Percentiles rank a stretch among this genome's conserved stretches.
Conservation (phyloP, 2,329 filamentous ascomycete species). For the Exophiala aquamarina region DNA sequence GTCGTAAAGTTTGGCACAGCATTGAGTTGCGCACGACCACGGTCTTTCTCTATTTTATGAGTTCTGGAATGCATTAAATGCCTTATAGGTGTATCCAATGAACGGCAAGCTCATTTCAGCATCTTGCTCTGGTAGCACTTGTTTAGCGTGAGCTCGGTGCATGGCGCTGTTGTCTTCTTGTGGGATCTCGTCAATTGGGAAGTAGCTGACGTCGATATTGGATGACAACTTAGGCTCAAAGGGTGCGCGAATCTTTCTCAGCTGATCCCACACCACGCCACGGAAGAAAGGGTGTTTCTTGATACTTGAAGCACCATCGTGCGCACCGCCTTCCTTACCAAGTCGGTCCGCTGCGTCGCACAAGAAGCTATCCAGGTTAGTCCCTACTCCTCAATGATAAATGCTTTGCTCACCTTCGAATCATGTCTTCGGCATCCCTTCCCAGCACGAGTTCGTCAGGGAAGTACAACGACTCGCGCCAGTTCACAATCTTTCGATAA, state of each 20-base stretch:
- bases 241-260: slow-evolving; percentile 88
- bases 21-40: too few relatives aligned
- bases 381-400: slow-evolving; percentile 8
- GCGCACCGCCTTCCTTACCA: slow-evolving; percentile 61
- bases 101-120: slow-evolving; percentile 96
- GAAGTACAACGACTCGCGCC: slow-evolving; percentile 93
- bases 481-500: slow-evolving; percentile 99
- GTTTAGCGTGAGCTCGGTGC: slow-evolving; percentile 78
- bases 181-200: slow-evolving; percentile 97
- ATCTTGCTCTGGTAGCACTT: slow-evolving; percentile 72
- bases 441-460: slow-evolving; percentile 91
- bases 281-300: slow-evolving; percentile 95
- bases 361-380: slow-evolving; percentile 66
- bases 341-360: slow-evolving; percentile 92
- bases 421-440: slow-evolving; percentile 85
- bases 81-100: slow-evolving; percentile 96
- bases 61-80: slow-evolving; percentile 70
- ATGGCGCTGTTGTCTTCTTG: slow-evolving; percentile 91
- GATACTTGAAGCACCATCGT: slow-evolving; percentile 82
- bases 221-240: slow-evolving; percentile 93
- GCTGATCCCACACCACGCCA: slow-evolving; percentile 89
- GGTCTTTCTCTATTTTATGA: slow-evolving; percentile 11
- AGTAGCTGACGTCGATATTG: slow-evolving; percentile 95
- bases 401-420: slow-evolving; percentile 68
- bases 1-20: too few relatives aligned